Evolutionary conservation across 2,329 filamentous ascomycete genomes (phyloP).

Genomic region (Curvularia sp.): DNA sequence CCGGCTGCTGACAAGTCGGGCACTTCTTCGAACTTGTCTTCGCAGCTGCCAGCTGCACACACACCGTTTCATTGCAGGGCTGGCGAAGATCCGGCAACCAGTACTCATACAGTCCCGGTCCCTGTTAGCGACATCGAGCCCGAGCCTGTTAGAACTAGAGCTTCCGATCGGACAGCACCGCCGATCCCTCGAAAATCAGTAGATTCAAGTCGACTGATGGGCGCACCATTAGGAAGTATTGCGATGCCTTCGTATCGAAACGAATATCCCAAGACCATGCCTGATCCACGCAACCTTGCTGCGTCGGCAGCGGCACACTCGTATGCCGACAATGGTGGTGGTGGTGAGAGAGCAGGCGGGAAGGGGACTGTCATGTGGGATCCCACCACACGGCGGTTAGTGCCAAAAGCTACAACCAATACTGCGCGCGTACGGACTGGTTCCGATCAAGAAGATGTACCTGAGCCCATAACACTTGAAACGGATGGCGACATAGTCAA

Average conservation of each 20-base stretch:
- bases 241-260: constrained; percentile 56
- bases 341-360: constrained; percentile 27
- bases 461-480: constrained; percentile 31
- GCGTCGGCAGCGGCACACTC: constrained; percentile 45
- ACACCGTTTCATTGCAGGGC: constrained; percentile 37
- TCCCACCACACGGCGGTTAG: constrained; percentile 20
- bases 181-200: constrained; percentile 34
- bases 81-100: constrained; percentile 27
- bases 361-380: constrained; percentile 26
- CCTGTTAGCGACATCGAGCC: constrained; percentile 18
- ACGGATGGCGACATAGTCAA: constrained; percentile 30
- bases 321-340: constrained; percentile 33
- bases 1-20: constrained; percentile 32
- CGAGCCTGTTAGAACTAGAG: constrained; percentile 21
- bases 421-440: constrained; percentile 27
- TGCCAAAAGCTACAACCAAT: constrained; percentile 22
- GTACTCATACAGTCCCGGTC: constrained; percentile 28
- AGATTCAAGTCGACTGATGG: constrained; percentile 18
- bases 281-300: constrained; percentile 36
- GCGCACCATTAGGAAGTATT: constrained; percentile 18
- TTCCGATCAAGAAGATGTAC: constrained; percentile 27
- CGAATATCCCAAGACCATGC: constrained; percentile 54
- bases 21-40: constrained; percentile 16
- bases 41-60: constrained; percentile 23
- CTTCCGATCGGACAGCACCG: constrained; percentile 21